These are phyloP conservation scores for Rhizomucor miehei DNA, from an alignment of 371 early-diverging fungal genomes.

Conservation along the genomic window DNA sequence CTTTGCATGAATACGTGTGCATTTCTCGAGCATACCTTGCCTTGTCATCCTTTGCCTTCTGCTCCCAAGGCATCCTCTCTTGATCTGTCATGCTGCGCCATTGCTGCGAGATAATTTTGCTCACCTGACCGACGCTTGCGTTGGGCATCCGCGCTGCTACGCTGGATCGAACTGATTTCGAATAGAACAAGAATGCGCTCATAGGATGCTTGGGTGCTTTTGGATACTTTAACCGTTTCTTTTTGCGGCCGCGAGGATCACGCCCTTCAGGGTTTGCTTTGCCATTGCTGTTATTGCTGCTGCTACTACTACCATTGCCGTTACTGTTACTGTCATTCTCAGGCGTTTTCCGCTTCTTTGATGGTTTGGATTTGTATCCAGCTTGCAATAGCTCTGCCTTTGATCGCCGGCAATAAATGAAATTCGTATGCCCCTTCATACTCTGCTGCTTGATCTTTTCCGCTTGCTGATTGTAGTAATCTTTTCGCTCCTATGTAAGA, in stretches of 20 bases:
- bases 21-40: conserved; percentile 72
- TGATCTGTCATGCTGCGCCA: conserved; percentile 59
- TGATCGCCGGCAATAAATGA: conserved; percentile 63
- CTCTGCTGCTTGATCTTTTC: conserved; percentile 57
- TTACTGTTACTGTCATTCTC: conserved; percentile 11
- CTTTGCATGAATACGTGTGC: conserved; percentile 22
- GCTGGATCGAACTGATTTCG: conserved; percentile 57
- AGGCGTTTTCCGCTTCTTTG: conserved; percentile 21
- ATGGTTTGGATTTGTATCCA: conserved; percentile 23
- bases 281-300: conserved; percentile 10
- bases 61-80: conserved; percentile 58
- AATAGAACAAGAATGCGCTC: conserved; percentile 71
- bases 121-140: conserved; percentile 63
- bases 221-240: conserved; percentile 59
- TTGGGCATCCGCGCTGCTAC: conserved; percentile 53
- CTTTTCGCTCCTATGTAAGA: conserved; percentile 26
- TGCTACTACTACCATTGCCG: conserved; percentile 11
- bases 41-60: conserved; percentile 67
- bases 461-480: conserved; percentile 43
- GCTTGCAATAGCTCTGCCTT: conserved; percentile 57
- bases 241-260: conserved; percentile 55
- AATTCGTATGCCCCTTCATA: conserved; percentile 57
- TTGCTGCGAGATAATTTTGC: conserved; percentile 58
- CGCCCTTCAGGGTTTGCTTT: conserved; percentile 15
- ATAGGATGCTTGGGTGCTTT: conserved; percentile 79